These are phyloP conservation scores for Lobosporangium transversale DNA, from an alignment of 192 early-diverging fungal genomes.

Conservation along the genomic window DNA sequence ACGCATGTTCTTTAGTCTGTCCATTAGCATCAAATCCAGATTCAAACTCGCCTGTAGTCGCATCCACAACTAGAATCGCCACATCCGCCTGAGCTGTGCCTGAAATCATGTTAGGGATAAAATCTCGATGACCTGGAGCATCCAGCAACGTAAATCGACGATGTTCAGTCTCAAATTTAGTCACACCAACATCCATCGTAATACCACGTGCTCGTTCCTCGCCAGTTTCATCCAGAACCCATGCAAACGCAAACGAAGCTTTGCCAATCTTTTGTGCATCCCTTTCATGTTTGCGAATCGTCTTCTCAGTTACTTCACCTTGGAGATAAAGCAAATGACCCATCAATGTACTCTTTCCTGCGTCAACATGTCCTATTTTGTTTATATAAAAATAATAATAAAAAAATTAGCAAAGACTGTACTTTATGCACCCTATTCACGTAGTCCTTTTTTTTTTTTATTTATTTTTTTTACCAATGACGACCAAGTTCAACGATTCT, in stretches of 20 bases:
- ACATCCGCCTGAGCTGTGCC: constrained; percentile 96
- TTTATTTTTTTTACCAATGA: constrained; percentile 70
- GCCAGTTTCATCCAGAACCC: constrained; percentile 97
- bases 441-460: too few relatives aligned
- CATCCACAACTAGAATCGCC: constrained; percentile 93
- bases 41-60: constrained; percentile 91
- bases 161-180: constrained; percentile 83
- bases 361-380: constrained; percentile 89
- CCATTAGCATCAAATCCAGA: constrained; percentile 93
- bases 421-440: too few relatives aligned
- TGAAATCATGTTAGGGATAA: constrained; percentile 99
- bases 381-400: not conserved
- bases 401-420: too few relatives aligned
- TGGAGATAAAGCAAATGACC: constrained; percentile 91
- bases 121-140: constrained; percentile 97
- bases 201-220: constrained; percentile 93
- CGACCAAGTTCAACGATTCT: constrained; percentile 82
- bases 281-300: constrained; percentile 86
- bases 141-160: constrained; percentile 90
- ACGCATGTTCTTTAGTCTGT: constrained; percentile 96
- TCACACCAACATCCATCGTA: constrained; percentile 96
- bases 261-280: constrained; percentile 96
- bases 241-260: constrained; percentile 95
- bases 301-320: constrained; percentile 89
- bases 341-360: constrained; percentile 97